phyloP scores from a whole-genome alignment of 1,139 yeast genomes.

The Yamadazyma sp. region DNA sequence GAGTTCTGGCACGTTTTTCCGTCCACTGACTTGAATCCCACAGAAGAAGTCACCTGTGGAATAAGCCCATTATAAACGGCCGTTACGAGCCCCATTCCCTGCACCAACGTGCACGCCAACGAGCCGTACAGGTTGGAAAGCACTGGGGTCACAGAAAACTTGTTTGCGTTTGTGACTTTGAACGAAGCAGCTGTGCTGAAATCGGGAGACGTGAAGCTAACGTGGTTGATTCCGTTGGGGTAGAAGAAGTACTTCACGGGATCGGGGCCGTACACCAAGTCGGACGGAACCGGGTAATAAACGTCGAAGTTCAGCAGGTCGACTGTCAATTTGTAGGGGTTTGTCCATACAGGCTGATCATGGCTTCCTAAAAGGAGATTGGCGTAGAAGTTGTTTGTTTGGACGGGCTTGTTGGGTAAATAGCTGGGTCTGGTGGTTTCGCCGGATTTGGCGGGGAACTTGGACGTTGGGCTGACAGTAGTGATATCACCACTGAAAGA shows the following conservation, averaged over 20 bases:
- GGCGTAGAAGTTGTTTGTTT: constrained; percentile 78
- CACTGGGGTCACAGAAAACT: constrained; percentile 24
- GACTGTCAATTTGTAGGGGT: constrained; percentile 64
- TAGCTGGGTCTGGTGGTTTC: constrained; percentile 36
- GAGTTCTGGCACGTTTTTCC: constrained; percentile 31
- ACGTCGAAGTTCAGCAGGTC: constrained; percentile 55
- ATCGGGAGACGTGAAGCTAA: constrained; percentile 26
- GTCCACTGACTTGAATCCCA: constrained; percentile 49
- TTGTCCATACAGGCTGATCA: constrained; percentile 62
- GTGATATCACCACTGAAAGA: constrained; percentile 38
- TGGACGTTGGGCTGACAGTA: constrained; percentile 41
- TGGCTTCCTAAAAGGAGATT: constrained; percentile 66
- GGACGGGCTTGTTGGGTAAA: constrained; percentile 41
- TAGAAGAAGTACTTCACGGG: constrained; percentile 42
- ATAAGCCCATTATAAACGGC: constrained; percentile 53
- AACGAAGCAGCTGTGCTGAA: constrained; percentile 21
- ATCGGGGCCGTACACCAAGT: constrained; percentile 63
- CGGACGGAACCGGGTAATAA: constrained; percentile 52
- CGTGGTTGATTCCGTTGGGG: constrained; percentile 26
- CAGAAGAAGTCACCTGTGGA: constrained; percentile 48
- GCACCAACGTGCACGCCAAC: constrained; percentile 32
- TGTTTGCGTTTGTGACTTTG: constrained; percentile 20
- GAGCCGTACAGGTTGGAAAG: constrained; percentile 13
- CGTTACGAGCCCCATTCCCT: constrained; percentile 70
- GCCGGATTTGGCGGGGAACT: constrained; percentile 41